These are phyloP conservation scores for Dendryphion nanum DNA, from an alignment of 2,329 filamentous ascomycete genomes.

Conservation along the genomic window DNA sequence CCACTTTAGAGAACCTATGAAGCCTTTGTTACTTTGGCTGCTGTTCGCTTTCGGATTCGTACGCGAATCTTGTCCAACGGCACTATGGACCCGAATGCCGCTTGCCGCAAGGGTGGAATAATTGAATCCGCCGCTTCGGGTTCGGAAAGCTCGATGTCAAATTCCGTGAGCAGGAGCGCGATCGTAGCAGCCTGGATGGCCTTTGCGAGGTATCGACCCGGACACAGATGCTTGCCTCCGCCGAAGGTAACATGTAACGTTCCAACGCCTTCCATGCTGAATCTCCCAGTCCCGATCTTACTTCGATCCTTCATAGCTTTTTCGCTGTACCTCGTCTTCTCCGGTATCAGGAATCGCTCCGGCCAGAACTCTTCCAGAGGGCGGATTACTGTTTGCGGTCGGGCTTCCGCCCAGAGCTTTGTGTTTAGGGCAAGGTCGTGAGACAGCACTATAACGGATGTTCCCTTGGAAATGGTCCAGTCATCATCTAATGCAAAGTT, in stretches of 20 bases:
- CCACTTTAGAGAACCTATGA: no score
- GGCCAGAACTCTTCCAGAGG: conserved; percentile 28
- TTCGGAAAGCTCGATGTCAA: conserved; percentile 22
- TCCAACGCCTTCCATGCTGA: conserved; percentile 18
- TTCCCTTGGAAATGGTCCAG: conserved; percentile 18
- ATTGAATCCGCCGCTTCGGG: conserved; percentile 14
- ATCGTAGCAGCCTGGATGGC: conserved; percentile 19
- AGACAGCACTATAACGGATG: conserved; percentile 17
- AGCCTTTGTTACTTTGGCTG: no score
- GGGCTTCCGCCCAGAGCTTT: conserved; percentile 19
- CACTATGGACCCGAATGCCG: conserved; percentile 19
- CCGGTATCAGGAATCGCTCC: conserved; percentile 20
- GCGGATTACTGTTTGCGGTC: conserved; percentile 12
- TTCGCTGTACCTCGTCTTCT: no score
- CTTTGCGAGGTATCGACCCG: conserved; percentile 27
- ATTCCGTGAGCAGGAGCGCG: conserved; percentile 21
- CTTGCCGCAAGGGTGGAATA: conserved; percentile 14
- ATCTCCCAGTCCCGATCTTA: conserved; percentile 6
- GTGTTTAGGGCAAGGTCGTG: conserved; percentile 24
- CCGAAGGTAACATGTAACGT: conserved; percentile 18
- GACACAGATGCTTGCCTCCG: conserved; percentile 24
- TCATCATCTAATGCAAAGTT: conserved; percentile 19
- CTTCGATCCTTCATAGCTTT: conserved; percentile 1
- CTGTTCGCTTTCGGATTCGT: neutral
- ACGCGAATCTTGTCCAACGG: conserved; percentile 17